These are phyloP conservation scores for Sindora glabra DNA, from an alignment of 306 rosid species.

Conservation along the genomic window DNA sequence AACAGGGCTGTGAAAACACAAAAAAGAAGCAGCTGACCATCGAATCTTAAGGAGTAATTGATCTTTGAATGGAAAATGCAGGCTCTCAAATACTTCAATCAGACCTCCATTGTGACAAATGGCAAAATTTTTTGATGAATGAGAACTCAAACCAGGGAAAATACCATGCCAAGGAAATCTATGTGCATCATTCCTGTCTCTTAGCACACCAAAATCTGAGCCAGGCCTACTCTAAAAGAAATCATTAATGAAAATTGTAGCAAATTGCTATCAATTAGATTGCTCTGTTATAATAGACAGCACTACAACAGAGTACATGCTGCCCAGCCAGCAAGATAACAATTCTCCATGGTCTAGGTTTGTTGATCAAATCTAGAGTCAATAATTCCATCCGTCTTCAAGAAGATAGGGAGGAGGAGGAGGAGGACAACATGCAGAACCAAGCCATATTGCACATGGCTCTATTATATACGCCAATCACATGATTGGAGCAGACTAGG, in stretches of 20 bases:
- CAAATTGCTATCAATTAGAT: neutral
- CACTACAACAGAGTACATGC: neutral
- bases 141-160: too few relatives aligned
- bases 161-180: too few relatives aligned
- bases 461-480: neutral
- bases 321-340: neutral
- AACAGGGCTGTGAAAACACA: too few relatives aligned
- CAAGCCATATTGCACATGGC: neutral
- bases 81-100: too few relatives aligned
- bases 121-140: too few relatives aligned
- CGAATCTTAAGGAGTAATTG: too few relatives aligned
- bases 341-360: neutral
- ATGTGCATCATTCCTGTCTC: too few relatives aligned
- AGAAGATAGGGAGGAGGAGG: neutral
- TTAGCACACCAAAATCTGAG: too few relatives aligned
- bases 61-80: too few relatives aligned
- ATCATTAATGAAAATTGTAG: neutral
- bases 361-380: neutral
- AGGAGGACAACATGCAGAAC: neutral
- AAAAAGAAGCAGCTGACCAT: too few relatives aligned
- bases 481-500: neutral
- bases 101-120: too few relatives aligned
- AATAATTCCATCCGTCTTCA: neutral
- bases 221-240: too few relatives aligned
- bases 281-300: neutral